These are phyloP conservation scores for Earliella scabrosa DNA, from an alignment of 1,284 basidiomycete genomes.

Conservation along the genomic window DNA sequence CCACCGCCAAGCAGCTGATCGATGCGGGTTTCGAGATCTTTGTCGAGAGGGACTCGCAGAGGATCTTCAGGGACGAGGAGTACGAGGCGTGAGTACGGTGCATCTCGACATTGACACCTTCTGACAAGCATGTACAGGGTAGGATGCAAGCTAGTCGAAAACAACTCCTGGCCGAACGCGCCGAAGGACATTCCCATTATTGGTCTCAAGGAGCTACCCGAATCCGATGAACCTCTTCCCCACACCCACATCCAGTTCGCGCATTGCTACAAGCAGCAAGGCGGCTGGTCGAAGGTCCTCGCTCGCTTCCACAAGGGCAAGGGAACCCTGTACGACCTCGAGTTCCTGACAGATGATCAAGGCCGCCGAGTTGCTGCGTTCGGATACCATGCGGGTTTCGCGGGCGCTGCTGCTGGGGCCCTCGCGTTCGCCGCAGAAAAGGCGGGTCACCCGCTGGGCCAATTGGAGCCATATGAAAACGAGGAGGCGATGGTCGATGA, in stretches of 20 bases:
- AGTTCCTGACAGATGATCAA: conserved; percentile 89
- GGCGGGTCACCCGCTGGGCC: conserved; percentile 64
- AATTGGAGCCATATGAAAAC: conserved; percentile 81
- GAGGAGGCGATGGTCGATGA: conserved; percentile 81
- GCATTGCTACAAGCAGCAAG: conserved; percentile 98
- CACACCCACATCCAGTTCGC: conserved; percentile 99
- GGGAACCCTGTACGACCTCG: conserved; percentile 94
- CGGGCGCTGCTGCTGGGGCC: conserved; percentile 93
- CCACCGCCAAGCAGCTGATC: conserved; percentile 89
- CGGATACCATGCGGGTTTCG: conserved; percentile 98
- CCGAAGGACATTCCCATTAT: conserved; percentile 85
- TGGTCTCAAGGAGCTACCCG: conserved; percentile 95
- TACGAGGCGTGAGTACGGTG: conserved; percentile 80
- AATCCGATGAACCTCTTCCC: conserved; percentile 78
- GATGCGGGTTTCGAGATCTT: conserved; percentile 91
- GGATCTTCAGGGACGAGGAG: conserved; percentile 95
- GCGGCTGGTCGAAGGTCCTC: conserved; percentile 90
- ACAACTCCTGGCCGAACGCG: conserved; percentile 90
- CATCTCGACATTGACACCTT: conserved; percentile 5
- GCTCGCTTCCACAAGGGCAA: conserved; percentile 87
- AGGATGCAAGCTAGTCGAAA: conserved; percentile 87
- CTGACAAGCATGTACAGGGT: conserved; percentile 53
- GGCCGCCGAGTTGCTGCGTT: conserved; percentile 98
- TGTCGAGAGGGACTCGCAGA: conserved; percentile 93
- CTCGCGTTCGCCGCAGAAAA: conserved; percentile 81